A percentile compares a stretch with the other conserved stretches of the same genome.
Evolutionary conservation across 2,329 filamentous ascomycete genomes (phyloP).

Genomic region (Blumeriella jaapii): DNA sequence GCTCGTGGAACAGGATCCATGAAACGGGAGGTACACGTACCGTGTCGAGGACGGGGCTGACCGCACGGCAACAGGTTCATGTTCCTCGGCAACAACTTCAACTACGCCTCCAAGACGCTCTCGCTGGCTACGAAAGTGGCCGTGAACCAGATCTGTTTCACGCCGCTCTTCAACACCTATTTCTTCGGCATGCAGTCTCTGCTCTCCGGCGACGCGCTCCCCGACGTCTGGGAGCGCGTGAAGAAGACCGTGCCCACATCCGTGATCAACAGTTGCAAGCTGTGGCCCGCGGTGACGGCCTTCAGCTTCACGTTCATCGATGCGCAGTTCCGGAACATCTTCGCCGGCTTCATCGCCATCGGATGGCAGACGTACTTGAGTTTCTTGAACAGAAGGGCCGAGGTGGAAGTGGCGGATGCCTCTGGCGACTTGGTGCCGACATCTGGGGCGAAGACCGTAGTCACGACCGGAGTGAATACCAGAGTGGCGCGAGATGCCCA

Average conservation of each 20-base stretch:
- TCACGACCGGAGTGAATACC: no score
- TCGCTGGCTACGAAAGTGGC: constrained; percentile 67
- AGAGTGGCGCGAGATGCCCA: neutral
- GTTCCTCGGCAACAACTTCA: constrained; percentile 72
- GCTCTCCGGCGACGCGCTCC: constrained; percentile 53
- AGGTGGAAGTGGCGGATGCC: constrained; percentile 35
- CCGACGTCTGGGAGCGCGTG: constrained; percentile 58
- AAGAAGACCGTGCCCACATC: constrained; percentile 65
- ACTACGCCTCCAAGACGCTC: constrained; percentile 61
- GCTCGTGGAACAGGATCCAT: no score
- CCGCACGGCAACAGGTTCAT: constrained; percentile 48
- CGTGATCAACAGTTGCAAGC: constrained; percentile 67
- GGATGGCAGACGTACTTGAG: constrained; percentile 90
- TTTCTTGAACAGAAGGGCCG: constrained; percentile 64
- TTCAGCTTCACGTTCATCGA: constrained; percentile 79
- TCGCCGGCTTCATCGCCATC: constrained; percentile 68
- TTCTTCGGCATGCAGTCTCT: constrained; percentile 75
- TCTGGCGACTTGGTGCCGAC: neutral
- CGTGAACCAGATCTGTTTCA: constrained; percentile 71
- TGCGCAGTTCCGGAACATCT: constrained; percentile 68
- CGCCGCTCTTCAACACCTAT: constrained; percentile 71
- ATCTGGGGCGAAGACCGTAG: neutral
- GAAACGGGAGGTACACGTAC: no score
- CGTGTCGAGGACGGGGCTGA: neutral
- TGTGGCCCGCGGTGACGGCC: constrained; percentile 82